Evolutionary conservation across 2,329 filamentous ascomycete genomes (phyloP), one percentile per base, ranked within the genome.

Genomic region (Catunica adiposa): DNA sequence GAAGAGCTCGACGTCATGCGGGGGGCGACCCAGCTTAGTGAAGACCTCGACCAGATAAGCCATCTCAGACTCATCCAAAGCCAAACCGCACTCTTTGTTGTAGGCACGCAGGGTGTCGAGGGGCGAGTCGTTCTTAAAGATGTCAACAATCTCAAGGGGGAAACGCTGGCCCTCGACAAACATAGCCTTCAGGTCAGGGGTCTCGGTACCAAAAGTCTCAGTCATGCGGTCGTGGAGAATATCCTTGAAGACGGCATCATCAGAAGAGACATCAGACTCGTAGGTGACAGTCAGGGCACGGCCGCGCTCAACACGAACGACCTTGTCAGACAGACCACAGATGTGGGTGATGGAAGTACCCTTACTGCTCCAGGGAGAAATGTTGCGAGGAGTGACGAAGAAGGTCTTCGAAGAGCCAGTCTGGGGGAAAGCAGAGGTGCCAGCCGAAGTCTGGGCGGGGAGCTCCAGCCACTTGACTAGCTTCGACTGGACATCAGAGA

Each of bases 281-380:
- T 83, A 81, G 61, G 72, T 74, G 63, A 84, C 75, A 62, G 82
- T 83, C 59, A 97, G 76, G 62, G 84, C 77, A 63, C 92, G 80
- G 54, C 89, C 92, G 62, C 89, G 80, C 71, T 98, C 92, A 62
- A 97, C 86, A 57, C 90, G 83, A 65, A 83, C 78, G 29, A 84
- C 76, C 54, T 79, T 69, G 44, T 77, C 72, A 62, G 82, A 79
- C 58, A 97, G 73, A 25, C 86, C 89, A 66, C 90, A 97, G 31
- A 96, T 90, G 61, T 92, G 82, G 55, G 90, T 85, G 67, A 97
- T 96, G 66, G 82, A 90, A 50, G 90, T 95, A 26, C 89, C 90
- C 69, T 96, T 89, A 56, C 89, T 95, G 70, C 89, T 96, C 92
- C 92, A 98, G 66, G 92, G 92, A 42, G 89, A 96, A 62, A 94